Base-by-base conservation (phyloP, 1,284 basidiomycete species). In the Tilletia walkeri region DNA sequence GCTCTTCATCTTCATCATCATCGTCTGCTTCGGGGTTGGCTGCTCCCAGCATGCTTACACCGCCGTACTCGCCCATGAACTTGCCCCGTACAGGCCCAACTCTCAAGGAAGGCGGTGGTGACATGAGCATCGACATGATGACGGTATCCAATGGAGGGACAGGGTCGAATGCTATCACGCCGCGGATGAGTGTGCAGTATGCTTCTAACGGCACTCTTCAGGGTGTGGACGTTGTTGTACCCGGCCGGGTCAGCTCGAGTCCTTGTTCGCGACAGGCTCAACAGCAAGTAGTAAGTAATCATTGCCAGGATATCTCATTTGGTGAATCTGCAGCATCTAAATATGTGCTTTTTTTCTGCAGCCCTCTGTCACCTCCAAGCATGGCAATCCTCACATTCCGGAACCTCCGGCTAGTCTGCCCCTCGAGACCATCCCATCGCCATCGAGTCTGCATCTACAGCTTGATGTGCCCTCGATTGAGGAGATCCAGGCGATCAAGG, bases 401-500 rank as follows among this genome's bases (percentile, higher is more conserved):
- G 41, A 45, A 14, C 41, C 41, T 45, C 41, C 41, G 41, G 59
- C 65, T 72, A 20, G 30, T 36, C 45, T 24, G 39, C n/a, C 61
- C 39, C 61, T 24, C 24, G 67, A 49, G 41, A 39, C 72, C 5
- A 66, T 63, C 73, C 45, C 75, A 34, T 66, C 48, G 50, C 69
- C 72, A 14, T 66, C 73, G 54, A 71, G 70, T 53, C 75, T 70
- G 30, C 71, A 70, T 53, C 68, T 66, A 18, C 49, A 69, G 38
- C 89, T 95, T 82, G 90, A 94, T 65, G 86, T 94, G 2, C 34
- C 39, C 56, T 14, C 47, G 36, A n/a, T 69, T 59, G 56, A 63
- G 30, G 79, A 89, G 16, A 70, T 71, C 12, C 91, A 91, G 24
- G 92, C 94, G 77, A 86, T 94, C 16, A 92, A 92, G 14, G 89